Conservation (phyloP, 805 yeast species). For the Hanseniaspora opuntiae region DNA sequence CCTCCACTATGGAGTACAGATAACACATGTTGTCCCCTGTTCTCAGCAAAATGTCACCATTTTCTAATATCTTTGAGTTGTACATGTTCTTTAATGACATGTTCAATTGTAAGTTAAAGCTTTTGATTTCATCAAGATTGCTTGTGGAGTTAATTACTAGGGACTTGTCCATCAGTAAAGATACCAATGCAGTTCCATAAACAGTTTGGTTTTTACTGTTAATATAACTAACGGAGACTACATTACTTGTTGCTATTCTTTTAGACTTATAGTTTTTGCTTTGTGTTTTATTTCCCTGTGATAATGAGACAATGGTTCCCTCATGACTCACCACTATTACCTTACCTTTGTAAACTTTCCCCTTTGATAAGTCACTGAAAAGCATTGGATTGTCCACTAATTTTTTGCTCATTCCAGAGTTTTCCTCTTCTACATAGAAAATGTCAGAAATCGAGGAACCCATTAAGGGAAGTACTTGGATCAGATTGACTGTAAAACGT, state of each 20-base stretch:
- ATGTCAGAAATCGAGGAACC: constrained; percentile 38
- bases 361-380: constrained; percentile 7
- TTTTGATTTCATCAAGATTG: constrained; percentile 44
- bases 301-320: constrained; percentile 26
- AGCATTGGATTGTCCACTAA: not conserved
- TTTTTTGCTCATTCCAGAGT: not conserved
- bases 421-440: constrained; percentile 40
- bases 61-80: constrained; percentile 35
- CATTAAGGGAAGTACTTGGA: constrained; percentile 36
- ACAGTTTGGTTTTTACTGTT: constrained; percentile 19
- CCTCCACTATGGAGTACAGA: constrained; percentile 37
- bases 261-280: constrained; percentile 38
- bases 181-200: constrained; percentile 36
- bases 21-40: constrained; percentile 42
- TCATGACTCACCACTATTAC: constrained; percentile 22
- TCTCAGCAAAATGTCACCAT: constrained; percentile 48
- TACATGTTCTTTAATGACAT: constrained; percentile 30
- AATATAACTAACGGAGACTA: constrained; percentile 30
- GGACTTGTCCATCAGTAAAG: constrained; percentile 34
- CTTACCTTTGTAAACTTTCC: constrained; percentile 1
- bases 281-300: constrained; percentile 46
- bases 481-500: constrained; percentile 41
- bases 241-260: constrained; percentile 32
- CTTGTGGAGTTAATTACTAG: constrained; percentile 43
- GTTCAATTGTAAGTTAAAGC: constrained; percentile 33